Conservation (phyloP, 441 rosid genomes). For the Corymbia calophylla region DNA sequence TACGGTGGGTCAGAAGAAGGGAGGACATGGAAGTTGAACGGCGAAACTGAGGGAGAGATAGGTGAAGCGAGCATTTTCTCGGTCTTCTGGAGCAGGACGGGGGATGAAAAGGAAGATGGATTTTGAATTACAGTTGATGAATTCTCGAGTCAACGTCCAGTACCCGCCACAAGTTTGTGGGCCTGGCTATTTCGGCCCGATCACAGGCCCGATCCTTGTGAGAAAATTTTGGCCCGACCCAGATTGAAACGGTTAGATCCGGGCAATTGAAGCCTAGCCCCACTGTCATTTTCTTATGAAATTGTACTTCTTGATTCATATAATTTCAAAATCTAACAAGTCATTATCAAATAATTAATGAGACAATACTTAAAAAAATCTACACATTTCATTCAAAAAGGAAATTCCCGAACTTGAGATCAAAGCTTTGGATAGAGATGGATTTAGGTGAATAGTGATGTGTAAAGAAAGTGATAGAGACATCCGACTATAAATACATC, state of each 20-base stretch:
- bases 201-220: accelerated
- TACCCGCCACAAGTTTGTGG: neutral
- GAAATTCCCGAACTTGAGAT: neutral
- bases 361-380: neutral
- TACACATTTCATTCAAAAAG: neutral
- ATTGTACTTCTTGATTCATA: neutral
- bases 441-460: neutral
- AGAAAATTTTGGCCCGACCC: neutral
- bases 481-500: accelerated
- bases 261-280: neutral
- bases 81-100: neutral
- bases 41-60: conserved; percentile 8
- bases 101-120: neutral
- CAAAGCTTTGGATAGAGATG: neutral
- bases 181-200: neutral
- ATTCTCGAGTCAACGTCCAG: neutral
- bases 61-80: conserved; percentile 9
- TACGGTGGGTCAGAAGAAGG: conserved; percentile 63
- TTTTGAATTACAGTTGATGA: neutral
- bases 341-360: neutral
- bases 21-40: conserved; percentile 27
- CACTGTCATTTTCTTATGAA: neutral
- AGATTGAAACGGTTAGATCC: neutral
- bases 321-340: neutral
- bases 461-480: neutral